Evolutionary conservation across 2,329 filamentous ascomycete genomes (phyloP).

Genomic region (Fusarium caatingaense): DNA sequence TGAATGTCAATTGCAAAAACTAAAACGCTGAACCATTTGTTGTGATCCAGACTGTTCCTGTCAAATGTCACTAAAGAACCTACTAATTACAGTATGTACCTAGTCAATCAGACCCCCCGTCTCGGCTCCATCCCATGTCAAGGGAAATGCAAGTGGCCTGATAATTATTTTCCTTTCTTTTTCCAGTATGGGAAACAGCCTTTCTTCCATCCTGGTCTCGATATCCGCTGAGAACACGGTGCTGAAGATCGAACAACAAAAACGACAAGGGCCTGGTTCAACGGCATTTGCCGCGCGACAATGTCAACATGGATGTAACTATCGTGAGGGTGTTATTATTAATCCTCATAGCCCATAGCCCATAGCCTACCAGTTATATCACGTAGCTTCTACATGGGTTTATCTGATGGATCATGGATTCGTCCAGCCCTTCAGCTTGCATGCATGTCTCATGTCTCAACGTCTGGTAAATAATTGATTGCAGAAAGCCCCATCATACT

Average conservation of each 20-base stretch:
- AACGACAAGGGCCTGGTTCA: background rate
- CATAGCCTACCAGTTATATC: too few relatives aligned
- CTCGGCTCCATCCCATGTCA: background rate
- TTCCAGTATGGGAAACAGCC: conserved; percentile 13
- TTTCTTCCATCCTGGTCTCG: conserved; percentile 16
- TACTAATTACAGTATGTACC: too few relatives aligned
- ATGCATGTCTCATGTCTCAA: conserved; percentile 16
- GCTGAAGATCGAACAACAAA: conserved; percentile 22
- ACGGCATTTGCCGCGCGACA: background rate
- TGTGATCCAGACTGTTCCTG: conserved; percentile 14
- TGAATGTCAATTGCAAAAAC: background rate
- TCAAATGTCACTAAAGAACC: too few relatives aligned
- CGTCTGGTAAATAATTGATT: background rate
- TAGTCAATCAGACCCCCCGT: conserved; percentile 4
- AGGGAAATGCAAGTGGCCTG: conserved; percentile 9
- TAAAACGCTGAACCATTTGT: background rate
- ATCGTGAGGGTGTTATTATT: background rate
- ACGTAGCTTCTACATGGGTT: background rate
- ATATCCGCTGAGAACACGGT: conserved; percentile 32
- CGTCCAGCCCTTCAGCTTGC: background rate
- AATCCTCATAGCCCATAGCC: too few relatives aligned
- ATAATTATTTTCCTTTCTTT: conserved; percentile 19
- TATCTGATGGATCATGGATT: too few relatives aligned
- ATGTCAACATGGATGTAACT: background rate
- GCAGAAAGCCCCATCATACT: conserved; percentile 5